Conservation (phyloP, 371 early-diverging fungal genomes). For the Mortierella sp. region DNA sequence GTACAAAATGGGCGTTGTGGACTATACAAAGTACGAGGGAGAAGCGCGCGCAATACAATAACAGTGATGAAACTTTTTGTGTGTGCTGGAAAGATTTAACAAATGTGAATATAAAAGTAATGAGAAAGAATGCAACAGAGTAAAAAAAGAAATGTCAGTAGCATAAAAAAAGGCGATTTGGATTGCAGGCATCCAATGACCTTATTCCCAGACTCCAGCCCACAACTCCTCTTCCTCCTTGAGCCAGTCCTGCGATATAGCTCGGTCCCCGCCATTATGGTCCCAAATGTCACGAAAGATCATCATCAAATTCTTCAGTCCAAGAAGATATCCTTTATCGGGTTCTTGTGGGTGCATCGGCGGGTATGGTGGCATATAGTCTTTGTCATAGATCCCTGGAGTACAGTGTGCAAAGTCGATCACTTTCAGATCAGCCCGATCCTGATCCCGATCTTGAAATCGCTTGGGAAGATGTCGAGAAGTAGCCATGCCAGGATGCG, state of each 20-base stretch:
- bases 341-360: slow-evolving; percentile 75
- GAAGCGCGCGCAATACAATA: slow-evolving; percentile 7
- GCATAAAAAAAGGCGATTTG: not conserved
- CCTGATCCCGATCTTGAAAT: slow-evolving; percentile 23
- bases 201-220: slow-evolving; percentile 51
- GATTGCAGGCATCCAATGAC: not conserved
- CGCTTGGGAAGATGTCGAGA: slow-evolving; percentile 7
- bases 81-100: not conserved
- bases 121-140: not conserved
- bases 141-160: not conserved
- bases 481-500: not conserved
- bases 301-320: slow-evolving; percentile 74
- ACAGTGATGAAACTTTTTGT: not conserved
- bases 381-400: slow-evolving; percentile 43
- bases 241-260: slow-evolving; percentile 49
- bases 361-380: slow-evolving; percentile 65
- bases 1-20: slow-evolving; percentile 10
- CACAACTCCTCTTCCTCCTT: slow-evolving; percentile 51
- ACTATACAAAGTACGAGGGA: slow-evolving; percentile 12
- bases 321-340: slow-evolving; percentile 82
- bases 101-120: not conserved
- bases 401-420: slow-evolving; percentile 96
- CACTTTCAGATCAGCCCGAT: slow-evolving; percentile 85
- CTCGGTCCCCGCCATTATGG: slow-evolving; percentile 58
- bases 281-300: slow-evolving; percentile 75